Evolutionary conservation across 805 yeast species (phyloP), one percentile per base, ranked within the genome.

Genomic region (Saturnispora halmiae): DNA sequence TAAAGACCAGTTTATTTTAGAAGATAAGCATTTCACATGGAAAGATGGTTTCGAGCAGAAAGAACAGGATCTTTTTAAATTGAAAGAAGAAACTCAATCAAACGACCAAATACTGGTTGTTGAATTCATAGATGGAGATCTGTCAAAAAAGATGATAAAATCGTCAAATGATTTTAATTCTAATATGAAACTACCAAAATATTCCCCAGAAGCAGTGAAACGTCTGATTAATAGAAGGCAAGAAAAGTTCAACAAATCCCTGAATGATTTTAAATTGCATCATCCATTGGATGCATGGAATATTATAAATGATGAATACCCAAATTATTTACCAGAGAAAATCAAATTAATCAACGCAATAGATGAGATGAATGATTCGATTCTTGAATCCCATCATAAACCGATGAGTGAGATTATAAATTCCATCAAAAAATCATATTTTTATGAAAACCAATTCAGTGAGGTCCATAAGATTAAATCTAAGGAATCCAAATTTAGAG

Each of bases 111-210:
- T 83, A 7, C 63, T 88, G 21, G 66, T 84, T 1, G 82, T 88
- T 53, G 88, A 82, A 48, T 84, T 88, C 56, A 67, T 75, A 14
- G 95, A 88, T 56, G 83, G 82, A 11, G 66, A 69, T 43, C 54
- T 71, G n/a, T n/a, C n/a, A 7, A 22, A 22, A 51, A 49, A 64
- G 51, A 72, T 65, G 51, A 74, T 63, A 48, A 73, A 67, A 65
- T 71, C 63, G 31, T 71, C 58, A 61, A 51, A 64, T 11, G 56
- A 65, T 4, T 64, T 53, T 48, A 65, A 55, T 38, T 61, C 69
- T 5, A 72, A 70, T 36, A 64, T 78, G 44, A 67, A 63, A 34
- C 47, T 73, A 14, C 76, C 78, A 2, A 67, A 65, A 2, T 70
- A 75, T 45, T 61, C 75, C 0, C 67, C 74, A 2, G 75, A 70